Conservation (phyloP, 192 early-diverging fungal genomes). For the Podila clonocystis region DNA sequence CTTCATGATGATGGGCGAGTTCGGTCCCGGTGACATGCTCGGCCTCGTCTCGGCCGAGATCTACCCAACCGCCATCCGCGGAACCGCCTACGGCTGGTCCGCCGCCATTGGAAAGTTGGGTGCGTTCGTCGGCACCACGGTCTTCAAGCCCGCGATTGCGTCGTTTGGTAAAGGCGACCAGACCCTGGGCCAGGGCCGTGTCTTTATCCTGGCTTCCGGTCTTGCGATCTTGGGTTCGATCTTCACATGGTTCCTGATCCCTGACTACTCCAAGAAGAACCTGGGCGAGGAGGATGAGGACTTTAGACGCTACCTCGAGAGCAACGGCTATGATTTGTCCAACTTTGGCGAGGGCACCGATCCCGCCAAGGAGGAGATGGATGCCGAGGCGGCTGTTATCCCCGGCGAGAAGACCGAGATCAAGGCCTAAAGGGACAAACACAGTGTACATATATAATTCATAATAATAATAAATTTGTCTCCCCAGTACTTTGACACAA, state of each 20-base stretch:
- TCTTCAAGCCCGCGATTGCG: slow-evolving; percentile 42
- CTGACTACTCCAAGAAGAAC: slow-evolving; percentile 45
- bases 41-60: slow-evolving; percentile 50
- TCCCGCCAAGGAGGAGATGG: not conserved
- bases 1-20: slow-evolving; percentile 57
- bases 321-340: slow-evolving; percentile 48
- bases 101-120: slow-evolving; percentile 57
- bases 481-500: not conserved
- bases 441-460: not conserved
- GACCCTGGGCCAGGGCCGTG: slow-evolving; percentile 31
- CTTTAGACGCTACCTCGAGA: slow-evolving; percentile 51
- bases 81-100: slow-evolving; percentile 57
- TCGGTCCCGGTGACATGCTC: slow-evolving; percentile 55
- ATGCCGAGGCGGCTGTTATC: not conserved
- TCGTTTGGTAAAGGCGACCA: slow-evolving; percentile 32
- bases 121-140: slow-evolving; percentile 52
- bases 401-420: not conserved
- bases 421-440: not conserved
- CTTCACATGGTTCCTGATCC: slow-evolving; percentile 43
- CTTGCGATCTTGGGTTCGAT: slow-evolving; percentile 53
- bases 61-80: slow-evolving; percentile 57
- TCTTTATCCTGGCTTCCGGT: slow-evolving; percentile 48
- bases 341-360: not conserved
- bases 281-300: slow-evolving; percentile 50
- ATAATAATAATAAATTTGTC: not conserved